phyloP scores from a whole-genome alignment of 2,329 filamentous ascomycete genomes.

The Penicillium nordicum region DNA sequence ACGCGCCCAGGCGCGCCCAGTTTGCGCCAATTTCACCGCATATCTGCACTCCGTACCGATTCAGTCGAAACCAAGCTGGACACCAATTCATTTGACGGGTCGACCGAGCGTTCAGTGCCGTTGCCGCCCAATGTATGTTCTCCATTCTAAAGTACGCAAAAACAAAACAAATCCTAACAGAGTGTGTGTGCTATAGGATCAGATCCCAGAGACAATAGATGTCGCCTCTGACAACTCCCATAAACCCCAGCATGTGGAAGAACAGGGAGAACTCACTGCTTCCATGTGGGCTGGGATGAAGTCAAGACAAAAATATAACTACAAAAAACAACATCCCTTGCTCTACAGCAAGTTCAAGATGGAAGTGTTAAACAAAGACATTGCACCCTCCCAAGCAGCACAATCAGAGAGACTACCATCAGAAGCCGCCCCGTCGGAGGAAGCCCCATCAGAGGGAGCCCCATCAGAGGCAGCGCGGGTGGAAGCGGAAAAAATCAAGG shows the following conservation, averaged over 20 bases:
- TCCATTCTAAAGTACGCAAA: background rate
- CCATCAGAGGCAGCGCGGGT: background rate
- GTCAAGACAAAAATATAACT: background rate
- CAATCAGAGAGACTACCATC: no score
- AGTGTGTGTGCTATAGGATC: background rate
- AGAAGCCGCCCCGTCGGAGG: background rate
- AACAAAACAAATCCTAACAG: background rate
- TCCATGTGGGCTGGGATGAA: background rate
- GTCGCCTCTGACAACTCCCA: background rate
- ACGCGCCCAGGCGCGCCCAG: conserved; percentile 22
- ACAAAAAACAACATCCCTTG: background rate
- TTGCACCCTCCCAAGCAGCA: background rate
- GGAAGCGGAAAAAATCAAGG: background rate
- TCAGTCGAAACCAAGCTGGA: conserved; percentile 1
- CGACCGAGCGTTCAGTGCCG: background rate
- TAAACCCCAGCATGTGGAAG: no score
- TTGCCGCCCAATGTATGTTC: background rate
- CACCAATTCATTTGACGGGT: background rate
- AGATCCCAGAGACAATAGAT: background rate
- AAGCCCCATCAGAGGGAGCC: background rate
- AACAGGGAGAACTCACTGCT: background rate
- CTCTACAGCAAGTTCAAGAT: background rate
- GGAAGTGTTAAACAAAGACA: background rate
- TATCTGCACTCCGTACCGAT: conserved; percentile 16
- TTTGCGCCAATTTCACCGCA: conserved; percentile 27